Conservation (phyloP, 352 stramenopile genomes). For the Phytophthora sojae region DNA sequence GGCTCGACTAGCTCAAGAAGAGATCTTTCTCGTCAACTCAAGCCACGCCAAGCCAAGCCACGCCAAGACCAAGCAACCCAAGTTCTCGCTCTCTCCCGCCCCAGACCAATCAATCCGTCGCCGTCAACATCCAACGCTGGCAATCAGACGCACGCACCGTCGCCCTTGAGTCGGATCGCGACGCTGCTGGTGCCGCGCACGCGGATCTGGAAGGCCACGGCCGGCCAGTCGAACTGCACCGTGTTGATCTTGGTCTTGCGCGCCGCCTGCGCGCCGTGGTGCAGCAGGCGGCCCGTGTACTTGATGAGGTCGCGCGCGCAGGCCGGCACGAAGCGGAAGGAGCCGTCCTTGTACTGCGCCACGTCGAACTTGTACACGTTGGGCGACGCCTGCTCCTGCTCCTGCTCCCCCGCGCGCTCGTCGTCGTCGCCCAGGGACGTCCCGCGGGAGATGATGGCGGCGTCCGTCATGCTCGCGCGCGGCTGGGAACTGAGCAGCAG, state of each 20-base stretch:
- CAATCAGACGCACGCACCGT: conserved; percentile 49
- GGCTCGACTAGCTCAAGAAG: conserved; percentile 11
- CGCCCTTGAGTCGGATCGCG: conserved; percentile 84
- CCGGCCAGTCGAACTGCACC: conserved; percentile 89
- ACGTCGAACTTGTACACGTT: conserved; percentile 87
- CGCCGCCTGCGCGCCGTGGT: conserved; percentile 65
- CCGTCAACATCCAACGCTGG: conserved; percentile 6
- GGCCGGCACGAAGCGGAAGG: conserved; percentile 72
- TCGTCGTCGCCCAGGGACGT: conserved; percentile 50
- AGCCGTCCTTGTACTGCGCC: conserved; percentile 76
- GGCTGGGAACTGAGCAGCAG: conserved; percentile 34
- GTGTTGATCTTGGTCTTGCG: conserved; percentile 88
- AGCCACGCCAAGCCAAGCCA: neutral
- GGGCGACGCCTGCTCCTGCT: conserved; percentile 14
- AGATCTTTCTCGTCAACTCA: conserved; percentile 10
- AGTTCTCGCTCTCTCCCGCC: conserved; percentile 6
- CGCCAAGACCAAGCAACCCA: no score
- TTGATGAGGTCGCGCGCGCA: conserved; percentile 76
- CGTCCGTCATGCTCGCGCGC: conserved; percentile 31
- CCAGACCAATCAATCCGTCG: conserved; percentile 20
- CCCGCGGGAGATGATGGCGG: conserved; percentile 37
- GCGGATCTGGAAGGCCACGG: conserved; percentile 68
- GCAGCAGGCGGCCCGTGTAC: conserved; percentile 76
- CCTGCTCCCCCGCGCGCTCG: conserved; percentile 17
- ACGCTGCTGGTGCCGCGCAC: conserved; percentile 68